Percentiles rank a stretch among this genome's conserved stretches.
phyloP scores from a whole-genome alignment of 2,329 filamentous ascomycete species.

The Fusarium sp. region DNA sequence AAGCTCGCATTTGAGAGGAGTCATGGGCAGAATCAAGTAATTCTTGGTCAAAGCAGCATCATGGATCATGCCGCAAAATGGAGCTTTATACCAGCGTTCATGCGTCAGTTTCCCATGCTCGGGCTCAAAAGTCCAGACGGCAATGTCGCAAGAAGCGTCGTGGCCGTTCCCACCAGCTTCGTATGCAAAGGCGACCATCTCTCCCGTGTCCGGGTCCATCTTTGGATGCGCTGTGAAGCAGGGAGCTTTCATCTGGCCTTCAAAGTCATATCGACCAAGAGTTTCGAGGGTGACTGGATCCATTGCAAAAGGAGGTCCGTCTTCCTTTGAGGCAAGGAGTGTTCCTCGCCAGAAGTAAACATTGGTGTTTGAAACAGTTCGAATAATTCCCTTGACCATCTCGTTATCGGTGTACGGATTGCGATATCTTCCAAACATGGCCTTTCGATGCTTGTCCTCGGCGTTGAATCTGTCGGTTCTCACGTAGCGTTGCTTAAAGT shows the following conservation, averaged over 20 bases:
- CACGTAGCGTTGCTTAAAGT: conserved; percentile 21
- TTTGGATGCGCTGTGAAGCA: conserved; percentile 26
- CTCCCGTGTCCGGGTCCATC: conserved; percentile 1
- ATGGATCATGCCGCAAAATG: conserved; percentile 24
- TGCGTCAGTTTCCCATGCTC: conserved; percentile 4
- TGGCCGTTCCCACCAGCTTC: conserved; percentile 17
- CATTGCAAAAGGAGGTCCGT: conserved; percentile 12
- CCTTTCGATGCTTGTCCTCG: not conserved
- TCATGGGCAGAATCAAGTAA: conserved; percentile 22
- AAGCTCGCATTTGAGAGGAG: conserved; percentile 4
- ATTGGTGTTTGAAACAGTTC: conserved; percentile 23
- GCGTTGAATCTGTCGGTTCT: conserved; percentile 11
- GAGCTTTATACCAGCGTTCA: conserved; percentile 18
- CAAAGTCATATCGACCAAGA: conserved; percentile 4
- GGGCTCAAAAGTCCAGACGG: conserved; percentile 1
- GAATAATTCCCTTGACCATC: conserved; percentile 6
- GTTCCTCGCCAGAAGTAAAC: conserved; percentile 17
- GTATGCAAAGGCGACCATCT: conserved; percentile 12
- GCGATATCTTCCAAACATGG: conserved; percentile 25
- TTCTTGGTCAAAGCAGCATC: conserved; percentile 22
- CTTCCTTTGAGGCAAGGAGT: conserved; percentile 22
- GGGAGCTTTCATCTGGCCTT: conserved; percentile 11
- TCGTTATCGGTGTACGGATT: conserved; percentile 22
- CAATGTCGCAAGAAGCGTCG: conserved; percentile 7
- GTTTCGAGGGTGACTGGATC: conserved; percentile 24